Evolutionary conservation across 768 basidiomycete species (phyloP), one percentile per base, ranked within the genome.

Genomic region (Boletellus emodensis): DNA sequence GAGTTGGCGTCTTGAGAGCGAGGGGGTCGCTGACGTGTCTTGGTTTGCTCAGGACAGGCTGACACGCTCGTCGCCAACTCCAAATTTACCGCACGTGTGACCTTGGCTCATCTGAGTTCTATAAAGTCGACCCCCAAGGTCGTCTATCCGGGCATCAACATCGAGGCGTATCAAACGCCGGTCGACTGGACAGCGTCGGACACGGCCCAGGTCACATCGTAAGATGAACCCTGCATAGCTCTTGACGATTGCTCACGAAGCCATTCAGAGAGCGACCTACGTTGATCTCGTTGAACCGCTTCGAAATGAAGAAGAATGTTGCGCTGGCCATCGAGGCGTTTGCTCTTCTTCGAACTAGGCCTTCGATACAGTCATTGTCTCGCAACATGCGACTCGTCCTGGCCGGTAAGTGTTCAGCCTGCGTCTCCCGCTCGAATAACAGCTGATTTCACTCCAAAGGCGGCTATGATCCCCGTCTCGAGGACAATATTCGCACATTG

Each of bases 111-210:
- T 56, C 90, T 98, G 60, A 75, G 80, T 0, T 82, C 83, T 2
- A 82, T 98, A 38, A 54, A 49, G 2, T 72, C 73, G 22, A 72
- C 68, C 0, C 91, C 87, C 3, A 75, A 74, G 35, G 85, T 96
- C n/a, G 84, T 97, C n/a, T 94, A 97, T 65, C 96, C 96, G 1
- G 93, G 94, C 0, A 93, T 99, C 52, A 93, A 96, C 57, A 71
- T 91, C 15, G 70, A 77, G 3, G 83, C 84, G 0, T 97, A 95
- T 58, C 79, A 78, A 28, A 49, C 64, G 48, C 61, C 71, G 0
- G 62, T 77, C 9, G 70, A 78, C 51, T 49, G 54, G 48, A 66
- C 64, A 13, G 75, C 78, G 42, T 71, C 77, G 6, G 83, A 86
- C 46, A 75, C 87, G 6, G 41, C 61, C 12, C 72, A 75, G n/a